phyloP scores from a whole-genome alignment of 1,284 basidiomycete species.

The Apiotrichum montevideense region DNA sequence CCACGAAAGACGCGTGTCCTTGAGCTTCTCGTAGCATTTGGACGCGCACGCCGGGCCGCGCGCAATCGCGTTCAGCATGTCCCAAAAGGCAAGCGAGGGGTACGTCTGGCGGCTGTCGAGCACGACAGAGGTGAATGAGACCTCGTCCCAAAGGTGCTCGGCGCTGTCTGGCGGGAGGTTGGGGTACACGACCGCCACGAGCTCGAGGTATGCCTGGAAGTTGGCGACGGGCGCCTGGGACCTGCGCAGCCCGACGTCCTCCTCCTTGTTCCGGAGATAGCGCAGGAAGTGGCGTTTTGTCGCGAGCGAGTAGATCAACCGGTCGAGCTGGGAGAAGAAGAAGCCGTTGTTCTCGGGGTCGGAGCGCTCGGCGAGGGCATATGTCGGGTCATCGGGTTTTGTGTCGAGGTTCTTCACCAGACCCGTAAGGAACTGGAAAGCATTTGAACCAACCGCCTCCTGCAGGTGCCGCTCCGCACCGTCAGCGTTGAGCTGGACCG shows the following conservation, averaged over 20 bases:
- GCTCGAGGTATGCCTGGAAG: constrained; percentile 72
- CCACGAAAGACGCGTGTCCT: constrained; percentile 35
- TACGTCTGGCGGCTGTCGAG: constrained; percentile 66
- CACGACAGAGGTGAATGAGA: constrained; percentile 74
- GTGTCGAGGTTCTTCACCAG: constrained; percentile 38
- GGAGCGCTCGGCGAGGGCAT: constrained; percentile 62
- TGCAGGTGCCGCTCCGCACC: constrained; percentile 73
- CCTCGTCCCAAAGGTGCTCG: constrained; percentile 75
- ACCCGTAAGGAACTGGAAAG: constrained; percentile 64
- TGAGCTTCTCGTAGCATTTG: constrained; percentile 36
- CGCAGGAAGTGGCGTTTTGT: constrained; percentile 80
- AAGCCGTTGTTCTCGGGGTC: constrained; percentile 40
- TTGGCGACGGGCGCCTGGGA: constrained; percentile 53
- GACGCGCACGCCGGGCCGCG: constrained; percentile 71
- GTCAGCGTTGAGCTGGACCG: constrained; percentile 64
- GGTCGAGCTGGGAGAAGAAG: constrained; percentile 64
- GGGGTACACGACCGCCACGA: constrained; percentile 74
- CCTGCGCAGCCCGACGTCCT: constrained; percentile 60
- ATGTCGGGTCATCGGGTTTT: constrained; percentile 51
- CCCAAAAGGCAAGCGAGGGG: constrained; percentile 72
- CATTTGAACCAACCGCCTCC: constrained; percentile 73
- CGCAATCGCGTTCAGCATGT: constrained; percentile 80
- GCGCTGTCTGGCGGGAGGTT: constrained; percentile 67
- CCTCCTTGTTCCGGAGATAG: constrained; percentile 83
- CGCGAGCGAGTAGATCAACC: constrained; percentile 65